Evolutionary conservation across 192 early-diverging fungal genomes (phyloP).

Genomic region (Coemansia sp.): DNA sequence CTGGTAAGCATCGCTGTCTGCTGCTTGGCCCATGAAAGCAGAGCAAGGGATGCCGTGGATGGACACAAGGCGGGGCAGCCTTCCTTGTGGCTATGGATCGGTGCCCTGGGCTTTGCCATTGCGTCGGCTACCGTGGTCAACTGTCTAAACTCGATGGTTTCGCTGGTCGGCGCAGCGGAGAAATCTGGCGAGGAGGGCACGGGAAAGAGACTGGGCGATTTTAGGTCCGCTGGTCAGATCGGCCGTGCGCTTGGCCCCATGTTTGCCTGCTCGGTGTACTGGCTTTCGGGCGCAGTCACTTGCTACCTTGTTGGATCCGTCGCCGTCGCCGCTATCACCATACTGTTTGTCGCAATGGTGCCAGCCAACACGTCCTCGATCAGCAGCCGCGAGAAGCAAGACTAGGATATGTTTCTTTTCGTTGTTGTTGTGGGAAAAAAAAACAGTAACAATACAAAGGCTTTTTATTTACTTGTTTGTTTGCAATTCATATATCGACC

Average conservation of each 20-base stretch:
- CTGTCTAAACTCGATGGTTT: conserved; percentile 68
- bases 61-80: conserved; percentile 9
- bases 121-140: conserved; percentile 95
- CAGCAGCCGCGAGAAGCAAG: not conserved
- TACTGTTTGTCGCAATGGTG: conserved; percentile 24
- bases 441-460: too few species aligned
- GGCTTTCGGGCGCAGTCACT: conserved; percentile 64
- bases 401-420: not conserved
- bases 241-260: conserved; percentile 87
- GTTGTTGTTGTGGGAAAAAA: too few species aligned
- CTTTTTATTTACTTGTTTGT: too few species aligned
- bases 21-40: conserved; percentile 34
- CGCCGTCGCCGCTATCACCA: conserved; percentile 47
- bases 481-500: too few species aligned
- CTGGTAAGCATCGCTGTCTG: conserved; percentile 59
- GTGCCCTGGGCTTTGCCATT: conserved; percentile 81
- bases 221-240: conserved; percentile 85
- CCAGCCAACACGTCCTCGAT: conserved; percentile 1
- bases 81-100: conserved; percentile 58
- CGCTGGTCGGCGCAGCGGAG: conserved; percentile 23
- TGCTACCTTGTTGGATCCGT: conserved; percentile 63
- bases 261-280: conserved; percentile 82
- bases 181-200: conserved; percentile 19
- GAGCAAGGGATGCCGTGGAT: too few species aligned
- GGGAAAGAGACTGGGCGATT: conserved; percentile 78